phyloP scores from a whole-genome alignment of 306 rosid genomes.

The Purshia tridentata region DNA sequence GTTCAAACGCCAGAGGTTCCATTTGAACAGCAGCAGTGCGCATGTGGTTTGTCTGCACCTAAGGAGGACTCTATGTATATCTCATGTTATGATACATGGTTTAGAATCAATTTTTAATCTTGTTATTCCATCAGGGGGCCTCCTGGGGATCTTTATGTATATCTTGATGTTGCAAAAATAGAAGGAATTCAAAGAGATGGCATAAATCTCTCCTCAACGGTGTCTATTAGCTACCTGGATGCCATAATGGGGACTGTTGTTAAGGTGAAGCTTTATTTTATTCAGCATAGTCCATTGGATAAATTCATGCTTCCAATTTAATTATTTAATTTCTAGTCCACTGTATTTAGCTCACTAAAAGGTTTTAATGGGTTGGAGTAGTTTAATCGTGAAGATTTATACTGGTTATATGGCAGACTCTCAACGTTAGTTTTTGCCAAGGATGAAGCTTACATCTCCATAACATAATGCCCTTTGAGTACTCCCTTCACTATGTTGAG shows the following conservation, averaged over 20 bases:
- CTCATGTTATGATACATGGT: slow-evolving; percentile 19
- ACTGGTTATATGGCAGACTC: not conserved
- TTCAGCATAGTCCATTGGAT: not conserved
- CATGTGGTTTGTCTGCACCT: too few species aligned
- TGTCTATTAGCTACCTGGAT: slow-evolving; percentile 72
- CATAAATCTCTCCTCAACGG: slow-evolving; percentile 71
- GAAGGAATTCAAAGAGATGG: slow-evolving; percentile 92
- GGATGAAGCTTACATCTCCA: not conserved
- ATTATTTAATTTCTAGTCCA: not conserved
- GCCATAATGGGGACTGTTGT: slow-evolving; percentile 82
- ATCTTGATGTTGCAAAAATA: slow-evolving; percentile 76
- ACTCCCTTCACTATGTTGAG: not conserved
- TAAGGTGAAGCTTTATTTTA: slow-evolving; percentile 45
- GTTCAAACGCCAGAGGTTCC: too few species aligned
- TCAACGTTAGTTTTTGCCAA: not conserved
- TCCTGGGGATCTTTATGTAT: slow-evolving; percentile 91
- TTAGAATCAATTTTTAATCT: slow-evolving; percentile 30
- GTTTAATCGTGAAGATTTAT: not conserved
- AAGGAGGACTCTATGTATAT: not conserved
- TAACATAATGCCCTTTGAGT: not conserved
- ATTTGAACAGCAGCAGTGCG: too few species aligned
- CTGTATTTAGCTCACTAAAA: not conserved
- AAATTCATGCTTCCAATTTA: not conserved
- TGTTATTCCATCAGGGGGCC: slow-evolving; percentile 71
- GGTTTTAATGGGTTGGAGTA: not conserved